A percentile compares a stretch with the other conserved stretches of the same genome.
Conservation (phyloP, 2,329 filamentous ascomycete genomes). For the Xylariales sp. region DNA sequence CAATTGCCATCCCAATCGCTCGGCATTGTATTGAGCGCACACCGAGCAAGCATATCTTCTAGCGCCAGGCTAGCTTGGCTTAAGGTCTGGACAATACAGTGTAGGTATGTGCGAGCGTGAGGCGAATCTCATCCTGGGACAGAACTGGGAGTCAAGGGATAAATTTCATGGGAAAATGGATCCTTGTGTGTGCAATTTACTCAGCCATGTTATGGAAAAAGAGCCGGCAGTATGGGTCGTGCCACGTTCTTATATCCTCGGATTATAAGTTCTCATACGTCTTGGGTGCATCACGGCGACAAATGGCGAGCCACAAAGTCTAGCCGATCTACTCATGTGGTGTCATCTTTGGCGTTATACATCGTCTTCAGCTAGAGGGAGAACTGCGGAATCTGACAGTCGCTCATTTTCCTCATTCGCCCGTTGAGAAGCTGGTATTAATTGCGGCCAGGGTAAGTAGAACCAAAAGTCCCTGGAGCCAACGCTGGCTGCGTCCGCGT, state of each 20-base stretch:
- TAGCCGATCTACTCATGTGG: slow-evolving; percentile 12
- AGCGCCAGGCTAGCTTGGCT: slow-evolving; percentile 2
- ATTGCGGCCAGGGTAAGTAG: slow-evolving; percentile 16
- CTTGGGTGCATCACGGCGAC: slow-evolving; percentile 18
- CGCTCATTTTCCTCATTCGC: slow-evolving; percentile 29
- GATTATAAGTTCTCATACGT: slow-evolving; percentile 13
- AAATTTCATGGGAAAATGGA: slow-evolving; percentile 4
- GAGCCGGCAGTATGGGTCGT: slow-evolving; percentile 26
- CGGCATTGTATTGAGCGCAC: slow-evolving; percentile 12
- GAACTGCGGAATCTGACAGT: slow-evolving; percentile 24
- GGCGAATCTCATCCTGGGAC: slow-evolving; percentile 10
- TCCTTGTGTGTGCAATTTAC: slow-evolving; percentile 26
- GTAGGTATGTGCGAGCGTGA: slow-evolving; percentile 8
- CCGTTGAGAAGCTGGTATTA: slow-evolving; percentile 16
- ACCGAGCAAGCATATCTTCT: not conserved
- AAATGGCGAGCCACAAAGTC: slow-evolving; percentile 16
- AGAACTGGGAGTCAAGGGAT: slow-evolving; percentile 14
- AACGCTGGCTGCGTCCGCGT: not conserved
- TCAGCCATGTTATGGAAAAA: slow-evolving; percentile 24
- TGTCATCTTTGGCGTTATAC: slow-evolving; percentile 29
- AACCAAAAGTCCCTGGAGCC: not conserved
- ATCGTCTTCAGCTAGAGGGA: slow-evolving; percentile 20
- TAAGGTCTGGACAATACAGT: not conserved
- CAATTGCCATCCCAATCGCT: slow-evolving; percentile 13
- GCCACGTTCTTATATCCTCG: slow-evolving; percentile 30